Base-by-base conservation (phyloP, 306 rosid species). In the Cucumis cinereus region DNA sequence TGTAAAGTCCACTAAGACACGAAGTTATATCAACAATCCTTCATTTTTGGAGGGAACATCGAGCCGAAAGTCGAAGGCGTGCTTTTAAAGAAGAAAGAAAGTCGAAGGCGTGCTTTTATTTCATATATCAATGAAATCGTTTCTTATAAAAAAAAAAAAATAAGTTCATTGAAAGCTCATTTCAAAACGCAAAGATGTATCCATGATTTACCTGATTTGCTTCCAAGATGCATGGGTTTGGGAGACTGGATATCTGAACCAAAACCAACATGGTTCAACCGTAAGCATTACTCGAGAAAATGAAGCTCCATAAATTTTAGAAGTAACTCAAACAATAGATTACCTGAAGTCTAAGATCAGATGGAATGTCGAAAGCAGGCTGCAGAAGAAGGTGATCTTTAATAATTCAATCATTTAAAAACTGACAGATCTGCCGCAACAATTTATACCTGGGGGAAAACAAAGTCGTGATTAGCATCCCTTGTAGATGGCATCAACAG, bases 211-310 rank as follows among this genome's bases (percentile, higher is more conserved):
- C 98, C 97, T 90, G 87, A 80, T 90, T 90, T 82, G 94, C 98
- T 83, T 90, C 91, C n/a, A 93, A 86, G 71, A 83, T 63, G 75
- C 98, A 96, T 76, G 98, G 97, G 83, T 93, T 93, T 59, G 88
- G 47, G 84, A 91, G 87, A 79, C 94, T 85, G 83, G 72, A 86
- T 62, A 91, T 85, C 98, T 93, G 96, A 80, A 41, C 23, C 61
- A 40, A 64, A 19, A 79, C 23, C 61, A 74, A 62, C 15, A 49
- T 66, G 49, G 36, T 53, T 61, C 50, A 76, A 55, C 63, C 41
- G 70, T 74, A 43, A 81, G 78, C 81, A 23, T 68, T 10, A 41
- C 74, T 43, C 55, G 7, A 68, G 12, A 41, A 7, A 15, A 52
- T 10, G 26, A 53, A 73, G 68, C 64, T 52, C 60, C 49, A 73